A percentile compares a stretch with the other conserved stretches of the same genome.
phyloP scores from a whole-genome alignment of 2,329 filamentous ascomycete species.

The Botrytis pseudocinerea region DNA sequence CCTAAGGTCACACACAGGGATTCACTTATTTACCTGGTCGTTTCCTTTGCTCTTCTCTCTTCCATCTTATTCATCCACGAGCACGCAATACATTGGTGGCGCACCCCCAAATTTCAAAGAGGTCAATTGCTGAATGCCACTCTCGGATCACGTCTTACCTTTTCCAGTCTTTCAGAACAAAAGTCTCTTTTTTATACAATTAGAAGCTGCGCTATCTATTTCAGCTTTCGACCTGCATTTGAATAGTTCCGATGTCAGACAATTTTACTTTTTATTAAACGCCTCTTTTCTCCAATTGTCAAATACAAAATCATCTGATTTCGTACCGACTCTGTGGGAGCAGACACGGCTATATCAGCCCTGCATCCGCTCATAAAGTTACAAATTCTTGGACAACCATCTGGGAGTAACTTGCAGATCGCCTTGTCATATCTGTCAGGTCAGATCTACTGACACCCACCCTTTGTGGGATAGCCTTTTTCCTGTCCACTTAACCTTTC shows the following conservation, averaged over 20 bases:
- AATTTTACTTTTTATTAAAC: slow-evolving; percentile 5
- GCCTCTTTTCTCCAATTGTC: not conserved
- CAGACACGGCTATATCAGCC: slow-evolving; percentile 23
- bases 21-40: not conserved
- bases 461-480: not conserved
- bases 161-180: slow-evolving; percentile 18
- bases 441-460: slow-evolving; percentile 8
- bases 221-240: not conserved
- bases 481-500: slow-evolving; percentile 3
- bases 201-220: slow-evolving; percentile 8
- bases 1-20: slow-evolving; percentile 6
- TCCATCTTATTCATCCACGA: slow-evolving; percentile 22
- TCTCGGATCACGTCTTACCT: slow-evolving; percentile 19
- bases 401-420: slow-evolving; percentile 21
- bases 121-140: slow-evolving; percentile 15
- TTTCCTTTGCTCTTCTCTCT: slow-evolving; percentile 13
- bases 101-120: slow-evolving; percentile 16
- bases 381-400: slow-evolving; percentile 15
- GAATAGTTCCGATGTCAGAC: slow-evolving; percentile 16
- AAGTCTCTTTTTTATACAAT: not conserved
- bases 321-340: not conserved
- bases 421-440: slow-evolving; percentile 4
- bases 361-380: slow-evolving; percentile 18
- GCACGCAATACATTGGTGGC: slow-evolving; percentile 25
- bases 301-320: slow-evolving; percentile 13